Evolutionary conservation across 2,329 filamentous ascomycete genomes (phyloP).

Genomic region (Sporothrix brasiliensis): DNA sequence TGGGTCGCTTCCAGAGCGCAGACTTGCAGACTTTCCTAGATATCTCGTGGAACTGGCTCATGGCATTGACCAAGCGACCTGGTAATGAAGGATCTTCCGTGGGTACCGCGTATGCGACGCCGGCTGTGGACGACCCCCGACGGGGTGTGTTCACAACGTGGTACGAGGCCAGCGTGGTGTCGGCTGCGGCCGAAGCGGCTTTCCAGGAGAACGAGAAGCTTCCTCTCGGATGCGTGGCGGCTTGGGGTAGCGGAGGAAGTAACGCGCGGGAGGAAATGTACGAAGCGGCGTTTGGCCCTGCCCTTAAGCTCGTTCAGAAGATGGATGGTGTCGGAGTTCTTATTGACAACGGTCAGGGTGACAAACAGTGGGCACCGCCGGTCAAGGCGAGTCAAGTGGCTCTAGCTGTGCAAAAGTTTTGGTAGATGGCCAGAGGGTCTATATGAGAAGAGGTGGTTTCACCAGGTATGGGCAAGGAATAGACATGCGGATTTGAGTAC

Average conservation of each 20-base stretch:
- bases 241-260: slow-evolving; percentile 36
- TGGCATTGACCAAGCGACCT: slow-evolving; percentile 34
- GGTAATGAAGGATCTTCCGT: not conserved
- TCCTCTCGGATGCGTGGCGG: slow-evolving; percentile 37
- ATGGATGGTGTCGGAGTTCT: slow-evolving; percentile 42
- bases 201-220: slow-evolving; percentile 39
- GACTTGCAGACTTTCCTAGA: slow-evolving; percentile 37
- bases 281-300: slow-evolving; percentile 37
- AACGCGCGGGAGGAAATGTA: slow-evolving; percentile 36
- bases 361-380: slow-evolving; percentile 28
- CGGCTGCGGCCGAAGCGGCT: slow-evolving; percentile 37
- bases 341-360: slow-evolving; percentile 36
- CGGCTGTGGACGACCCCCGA: slow-evolving; percentile 30
- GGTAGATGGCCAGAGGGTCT: slow-evolving; percentile 27
- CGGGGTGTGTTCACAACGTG: slow-evolving; percentile 38
- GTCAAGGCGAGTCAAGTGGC: slow-evolving; percentile 8
- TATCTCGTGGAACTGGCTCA: slow-evolving; percentile 36
- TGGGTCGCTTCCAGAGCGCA: slow-evolving; percentile 33
- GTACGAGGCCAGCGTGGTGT: slow-evolving; percentile 42
- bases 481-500: not conserved
- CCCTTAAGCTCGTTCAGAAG: slow-evolving; percentile 39
- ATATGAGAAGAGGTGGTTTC: not conserved
- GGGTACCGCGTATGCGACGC: slow-evolving; percentile 27
- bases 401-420: slow-evolving; percentile 29
- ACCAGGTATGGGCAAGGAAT: not conserved